Conservation (phyloP, 1,139 yeast species). For the Hyphopichia wangnamkhiaoensis region DNA sequence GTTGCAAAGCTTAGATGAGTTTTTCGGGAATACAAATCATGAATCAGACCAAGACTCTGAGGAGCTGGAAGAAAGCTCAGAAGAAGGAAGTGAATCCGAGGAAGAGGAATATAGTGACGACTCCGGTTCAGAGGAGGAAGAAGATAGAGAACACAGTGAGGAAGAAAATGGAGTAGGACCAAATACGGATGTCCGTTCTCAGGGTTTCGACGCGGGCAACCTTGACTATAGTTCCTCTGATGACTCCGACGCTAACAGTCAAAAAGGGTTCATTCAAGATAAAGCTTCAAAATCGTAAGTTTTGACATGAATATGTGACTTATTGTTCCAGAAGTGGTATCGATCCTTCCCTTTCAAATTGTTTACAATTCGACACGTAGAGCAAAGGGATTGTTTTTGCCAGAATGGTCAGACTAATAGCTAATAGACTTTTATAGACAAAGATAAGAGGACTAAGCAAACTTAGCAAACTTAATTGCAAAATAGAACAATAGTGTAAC, state of each 20-base stretch:
- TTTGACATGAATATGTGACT: too few species aligned
- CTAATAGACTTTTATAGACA: too few species aligned
- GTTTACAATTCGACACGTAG: too few species aligned
- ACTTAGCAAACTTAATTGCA: too few species aligned
- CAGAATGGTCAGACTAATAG: too few species aligned
- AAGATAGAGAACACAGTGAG: conserved; percentile 22
- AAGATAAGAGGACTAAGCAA: too few species aligned
- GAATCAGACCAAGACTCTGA: conserved; percentile 23
- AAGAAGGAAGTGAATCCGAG: conserved; percentile 25
- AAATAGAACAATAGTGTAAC: too few species aligned
- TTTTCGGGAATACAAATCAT: conserved; percentile 51
- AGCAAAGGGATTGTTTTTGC: too few species aligned
- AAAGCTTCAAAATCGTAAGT: too few species aligned
- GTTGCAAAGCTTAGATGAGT: conserved; percentile 82
- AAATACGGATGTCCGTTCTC: neutral
- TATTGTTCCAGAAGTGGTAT: too few species aligned
- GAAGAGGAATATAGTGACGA: conserved; percentile 28
- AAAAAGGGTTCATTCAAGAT: neutral
- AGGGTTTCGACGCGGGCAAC: neutral
- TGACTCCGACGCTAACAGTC: conserved; percentile 5
- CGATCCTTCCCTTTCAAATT: too few species aligned
- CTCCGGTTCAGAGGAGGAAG: conserved; percentile 17
- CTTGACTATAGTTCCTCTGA: neutral
- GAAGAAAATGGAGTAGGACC: conserved; percentile 20
- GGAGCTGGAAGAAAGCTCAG: conserved; percentile 25